These are phyloP conservation scores for Pinus albicaulis DNA, from an alignment of 75 land plant genomes.

Conservation along the genomic window DNA sequence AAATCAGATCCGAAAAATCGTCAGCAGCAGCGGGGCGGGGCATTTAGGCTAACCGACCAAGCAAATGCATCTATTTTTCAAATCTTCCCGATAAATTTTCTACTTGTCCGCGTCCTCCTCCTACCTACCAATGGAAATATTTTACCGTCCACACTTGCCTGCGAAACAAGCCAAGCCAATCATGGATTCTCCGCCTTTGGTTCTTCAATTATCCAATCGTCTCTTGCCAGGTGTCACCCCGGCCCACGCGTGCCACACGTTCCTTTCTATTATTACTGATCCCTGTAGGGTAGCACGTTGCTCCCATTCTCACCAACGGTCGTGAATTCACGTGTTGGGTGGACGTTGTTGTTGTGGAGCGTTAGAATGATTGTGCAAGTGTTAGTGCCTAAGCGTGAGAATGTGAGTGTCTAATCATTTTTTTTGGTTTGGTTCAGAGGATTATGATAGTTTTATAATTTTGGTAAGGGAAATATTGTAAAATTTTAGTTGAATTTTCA, in stretches of 20 bases:
- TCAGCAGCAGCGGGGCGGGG: slow-evolving; percentile 1
- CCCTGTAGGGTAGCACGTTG: no score
- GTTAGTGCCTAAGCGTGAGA: no score
- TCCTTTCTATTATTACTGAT: no score
- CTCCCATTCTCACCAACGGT: no score
- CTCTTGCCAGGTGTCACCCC: not conserved
- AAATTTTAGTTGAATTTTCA: no score
- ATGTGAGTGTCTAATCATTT: no score
- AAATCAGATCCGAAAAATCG: not conserved
- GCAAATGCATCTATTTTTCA: not conserved
- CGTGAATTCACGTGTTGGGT: no score
- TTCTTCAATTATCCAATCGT: not conserved
- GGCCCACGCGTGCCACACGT: not conserved
- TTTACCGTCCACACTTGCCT: slow-evolving; percentile 1
- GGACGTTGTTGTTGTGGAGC: no score
- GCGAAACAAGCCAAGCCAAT: not conserved
- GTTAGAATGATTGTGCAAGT: no score
- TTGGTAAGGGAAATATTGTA: no score
- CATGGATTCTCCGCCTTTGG: not conserved
- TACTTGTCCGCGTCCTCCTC: not conserved
- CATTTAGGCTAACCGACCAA: slow-evolving; percentile 2
- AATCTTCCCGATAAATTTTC: not conserved
- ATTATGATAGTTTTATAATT: no score
- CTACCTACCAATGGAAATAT: slow-evolving; percentile 7
- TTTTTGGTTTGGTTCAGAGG: no score